Evolutionary conservation across 2,329 filamentous ascomycete genomes (phyloP).

Genomic region (Xylaria arbuscula): DNA sequence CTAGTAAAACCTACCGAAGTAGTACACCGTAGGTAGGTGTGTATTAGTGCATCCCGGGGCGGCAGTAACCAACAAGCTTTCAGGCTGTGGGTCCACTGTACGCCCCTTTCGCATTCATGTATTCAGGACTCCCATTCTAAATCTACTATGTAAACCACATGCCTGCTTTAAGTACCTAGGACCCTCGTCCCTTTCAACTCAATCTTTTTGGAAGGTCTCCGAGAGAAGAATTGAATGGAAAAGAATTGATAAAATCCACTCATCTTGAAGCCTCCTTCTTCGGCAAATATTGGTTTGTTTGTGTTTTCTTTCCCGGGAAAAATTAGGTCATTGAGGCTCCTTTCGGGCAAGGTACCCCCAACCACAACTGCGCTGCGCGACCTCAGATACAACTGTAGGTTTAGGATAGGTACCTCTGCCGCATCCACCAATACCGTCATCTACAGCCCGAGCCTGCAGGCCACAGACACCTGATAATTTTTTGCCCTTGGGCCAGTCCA

Average conservation of each 20-base stretch:
- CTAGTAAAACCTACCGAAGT: neutral
- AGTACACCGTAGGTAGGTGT: neutral
- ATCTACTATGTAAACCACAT: neutral
- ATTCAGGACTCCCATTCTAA: neutral
- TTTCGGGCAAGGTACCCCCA: slow-evolving; percentile 16
- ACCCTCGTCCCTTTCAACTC: slow-evolving; percentile 3
- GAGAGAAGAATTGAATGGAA: slow-evolving; percentile 12
- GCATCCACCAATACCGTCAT: slow-evolving; percentile 35
- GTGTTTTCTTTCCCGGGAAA: slow-evolving; percentile 3
- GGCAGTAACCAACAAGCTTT: neutral
- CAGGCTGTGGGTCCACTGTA: neutral
- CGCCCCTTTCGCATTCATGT: slow-evolving; percentile 10
- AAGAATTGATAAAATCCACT: neutral
- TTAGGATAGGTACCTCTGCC: slow-evolving; percentile 25
- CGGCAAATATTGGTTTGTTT: neutral
- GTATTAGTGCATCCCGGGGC: neutral
- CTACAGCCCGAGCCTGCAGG: slow-evolving; percentile 35
- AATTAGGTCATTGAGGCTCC: slow-evolving; percentile 26
- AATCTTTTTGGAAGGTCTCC: neutral
- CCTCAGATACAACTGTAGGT: slow-evolving; percentile 6
- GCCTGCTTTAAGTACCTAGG: neutral
- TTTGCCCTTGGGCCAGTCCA: slow-evolving; percentile 39
- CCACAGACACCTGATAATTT: slow-evolving; percentile 41
- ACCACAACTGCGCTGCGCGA: slow-evolving; percentile 16
- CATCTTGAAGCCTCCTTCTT: neutral